A percentile compares a stretch with the other conserved stretches of the same genome.
Conservation (phyloP, 257 asterid genomes). For the Jacaranda mimosifolia region DNA sequence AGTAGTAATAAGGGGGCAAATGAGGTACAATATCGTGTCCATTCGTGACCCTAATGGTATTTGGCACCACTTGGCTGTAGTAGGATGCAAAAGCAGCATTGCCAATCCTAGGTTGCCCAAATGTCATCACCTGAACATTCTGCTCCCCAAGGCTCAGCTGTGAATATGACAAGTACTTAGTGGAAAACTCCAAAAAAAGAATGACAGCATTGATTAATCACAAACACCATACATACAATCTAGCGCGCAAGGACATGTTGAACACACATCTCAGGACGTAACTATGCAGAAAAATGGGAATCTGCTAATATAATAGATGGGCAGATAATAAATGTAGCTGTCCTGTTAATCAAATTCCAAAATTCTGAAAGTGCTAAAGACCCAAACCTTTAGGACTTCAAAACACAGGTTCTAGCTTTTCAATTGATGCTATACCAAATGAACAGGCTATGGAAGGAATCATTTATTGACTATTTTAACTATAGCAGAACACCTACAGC, state of each 20-base stretch:
- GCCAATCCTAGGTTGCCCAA: conserved; percentile 76
- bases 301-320: background rate
- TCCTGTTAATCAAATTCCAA: background rate
- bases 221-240: background rate
- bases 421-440: no score
- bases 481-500: no score
- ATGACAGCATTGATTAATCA: background rate
- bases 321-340: background rate
- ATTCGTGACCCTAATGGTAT: conserved; percentile 65
- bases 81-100: conserved; percentile 64
- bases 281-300: background rate
- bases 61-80: conserved; percentile 59
- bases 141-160: conserved; percentile 55
- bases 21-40: conserved; percentile 75
- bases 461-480: no score
- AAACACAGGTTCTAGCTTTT: no score
- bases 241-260: background rate
- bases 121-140: conserved; percentile 67
- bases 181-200: background rate
- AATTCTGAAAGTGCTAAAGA: background rate
- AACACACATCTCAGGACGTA: background rate
- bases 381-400: background rate
- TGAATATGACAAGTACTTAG: conserved; percentile 16
- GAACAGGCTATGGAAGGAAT: no score
- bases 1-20: conserved; percentile 62